Percentiles rank a stretch among this genome's conserved stretches.
phyloP scores from a whole-genome alignment of 2,329 filamentous ascomycete species.

The Bipolaris zeicola region DNA sequence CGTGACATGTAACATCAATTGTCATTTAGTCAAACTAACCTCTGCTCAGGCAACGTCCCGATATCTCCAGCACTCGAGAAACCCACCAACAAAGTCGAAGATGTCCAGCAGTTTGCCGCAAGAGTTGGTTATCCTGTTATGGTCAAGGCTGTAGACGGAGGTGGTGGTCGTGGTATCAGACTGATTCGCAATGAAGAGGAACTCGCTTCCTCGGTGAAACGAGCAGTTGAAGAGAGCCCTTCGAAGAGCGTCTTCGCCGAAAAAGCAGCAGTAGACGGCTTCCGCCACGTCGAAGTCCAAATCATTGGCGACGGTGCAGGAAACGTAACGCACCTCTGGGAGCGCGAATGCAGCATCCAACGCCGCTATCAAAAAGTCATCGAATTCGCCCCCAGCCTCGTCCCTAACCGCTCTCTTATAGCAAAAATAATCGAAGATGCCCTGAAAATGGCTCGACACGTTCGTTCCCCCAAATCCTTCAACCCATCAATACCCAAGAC shows the following conservation, averaged over 20 bases:
- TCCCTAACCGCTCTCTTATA: constrained; percentile 55
- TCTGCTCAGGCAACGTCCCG: constrained; percentile 51
- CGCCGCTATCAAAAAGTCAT: constrained; percentile 66
- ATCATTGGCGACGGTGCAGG: constrained; percentile 63
- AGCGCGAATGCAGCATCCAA: constrained; percentile 66
- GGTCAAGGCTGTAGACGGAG: constrained; percentile 69
- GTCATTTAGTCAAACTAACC: background rate
- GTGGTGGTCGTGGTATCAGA: constrained; percentile 65
- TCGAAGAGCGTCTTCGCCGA: constrained; percentile 64
- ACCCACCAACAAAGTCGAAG: constrained; percentile 51
- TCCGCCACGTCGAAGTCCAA: constrained; percentile 66
- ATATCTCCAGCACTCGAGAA: constrained; percentile 56
- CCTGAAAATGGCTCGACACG: constrained; percentile 57
- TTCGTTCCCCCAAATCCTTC: constrained; percentile 25
- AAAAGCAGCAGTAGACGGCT: constrained; percentile 66
- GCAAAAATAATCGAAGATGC: constrained; percentile 60
- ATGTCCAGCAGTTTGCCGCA: constrained; percentile 64
- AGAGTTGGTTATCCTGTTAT: constrained; percentile 61
- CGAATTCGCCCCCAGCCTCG: constrained; percentile 62
- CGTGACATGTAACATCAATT: background rate
- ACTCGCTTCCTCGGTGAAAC: constrained; percentile 54
- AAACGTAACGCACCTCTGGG: constrained; percentile 61
- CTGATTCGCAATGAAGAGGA: constrained; percentile 54
- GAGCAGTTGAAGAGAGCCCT: constrained; percentile 64
- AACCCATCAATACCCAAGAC: background rate